These are phyloP conservation scores for Prunus salicina DNA, from an alignment of 306 rosid genomes.

Conservation along the genomic window DNA sequence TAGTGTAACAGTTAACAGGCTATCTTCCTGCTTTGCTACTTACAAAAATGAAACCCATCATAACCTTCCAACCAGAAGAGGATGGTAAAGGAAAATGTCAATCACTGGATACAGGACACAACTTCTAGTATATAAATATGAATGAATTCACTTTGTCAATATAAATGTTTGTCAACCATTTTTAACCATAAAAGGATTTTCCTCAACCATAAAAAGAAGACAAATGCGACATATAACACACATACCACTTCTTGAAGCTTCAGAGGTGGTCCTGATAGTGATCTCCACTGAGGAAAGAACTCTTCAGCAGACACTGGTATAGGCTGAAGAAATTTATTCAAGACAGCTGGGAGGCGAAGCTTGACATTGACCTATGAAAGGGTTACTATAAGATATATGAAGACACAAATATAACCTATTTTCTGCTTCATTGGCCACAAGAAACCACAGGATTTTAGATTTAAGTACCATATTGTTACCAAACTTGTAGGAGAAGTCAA, in stretches of 20 bases:
- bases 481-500: conserved; percentile 94
- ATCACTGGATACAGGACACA: neutral
- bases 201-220: conserved; percentile 4
- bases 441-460: conserved; percentile 12
- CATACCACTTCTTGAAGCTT: conserved; percentile 99
- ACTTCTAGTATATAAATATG: neutral
- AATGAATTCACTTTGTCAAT: neutral
- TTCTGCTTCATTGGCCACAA: conserved; percentile 14
- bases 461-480: conserved; percentile 70
- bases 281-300: conserved; percentile 97
- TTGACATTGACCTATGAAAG: conserved; percentile 69
- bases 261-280: conserved; percentile 93
- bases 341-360: conserved; percentile 92
- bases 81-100: neutral
- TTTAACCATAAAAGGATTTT: neutral
- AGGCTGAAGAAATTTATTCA: conserved; percentile 92
- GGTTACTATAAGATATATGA: conserved; percentile 13
- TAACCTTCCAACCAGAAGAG: neutral
- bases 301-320: conserved; percentile 79
- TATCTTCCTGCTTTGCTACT: neutral
- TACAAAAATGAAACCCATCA: neutral
- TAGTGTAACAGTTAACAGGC: neutral
- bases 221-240: neutral
- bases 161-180: neutral
- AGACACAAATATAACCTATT: conserved; percentile 8